A percentile compares a stretch with the other conserved stretches of the same genome.
Evolutionary conservation across 2,329 filamentous ascomycete genomes (phyloP).

Genomic region (Monosporascus sp.): DNA sequence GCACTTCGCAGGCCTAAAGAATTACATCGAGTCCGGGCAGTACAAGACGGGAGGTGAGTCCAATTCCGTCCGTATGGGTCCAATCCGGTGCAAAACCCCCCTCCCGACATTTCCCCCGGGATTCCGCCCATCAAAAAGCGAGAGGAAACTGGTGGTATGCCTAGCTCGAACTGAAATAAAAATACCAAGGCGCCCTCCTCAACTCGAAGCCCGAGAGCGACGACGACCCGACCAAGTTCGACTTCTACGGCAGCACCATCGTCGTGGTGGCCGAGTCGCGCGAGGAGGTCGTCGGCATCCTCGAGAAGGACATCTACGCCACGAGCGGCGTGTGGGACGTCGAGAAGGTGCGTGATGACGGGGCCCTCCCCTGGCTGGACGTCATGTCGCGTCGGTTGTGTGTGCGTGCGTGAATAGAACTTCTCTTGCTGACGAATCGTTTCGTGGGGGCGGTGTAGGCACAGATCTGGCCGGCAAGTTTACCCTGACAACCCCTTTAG

Average conservation of each 20-base stretch:
- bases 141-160: not conserved
- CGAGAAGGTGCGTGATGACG: constrained; percentile 44
- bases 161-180: constrained; percentile 19
- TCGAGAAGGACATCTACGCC: constrained; percentile 71
- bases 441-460: constrained; percentile 23
- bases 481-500: too few species aligned
- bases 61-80: not conserved
- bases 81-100: not conserved
- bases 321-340: constrained; percentile 74
- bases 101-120: not conserved
- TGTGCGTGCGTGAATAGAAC: too few species aligned
- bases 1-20: constrained; percentile 54
- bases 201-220: constrained; percentile 61
- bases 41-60: constrained; percentile 60
- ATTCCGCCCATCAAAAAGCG: not conserved
- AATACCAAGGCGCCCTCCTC: constrained; percentile 54
- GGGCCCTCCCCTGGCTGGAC: too few species aligned
- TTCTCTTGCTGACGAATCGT: too few species aligned
- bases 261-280: constrained; percentile 60
- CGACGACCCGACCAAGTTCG: constrained; percentile 32
- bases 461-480: constrained; percentile 44
- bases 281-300: constrained; percentile 61
- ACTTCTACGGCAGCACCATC: constrained; percentile 71
- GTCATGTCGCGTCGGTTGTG: too few species aligned
- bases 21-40: constrained; percentile 47